Evolutionary conservation across 225 moss, liverwort and hornwort genomes (phyloP), one percentile per base, ranked within the genome.

Genomic region (Thuidium tamariscinum): DNA sequence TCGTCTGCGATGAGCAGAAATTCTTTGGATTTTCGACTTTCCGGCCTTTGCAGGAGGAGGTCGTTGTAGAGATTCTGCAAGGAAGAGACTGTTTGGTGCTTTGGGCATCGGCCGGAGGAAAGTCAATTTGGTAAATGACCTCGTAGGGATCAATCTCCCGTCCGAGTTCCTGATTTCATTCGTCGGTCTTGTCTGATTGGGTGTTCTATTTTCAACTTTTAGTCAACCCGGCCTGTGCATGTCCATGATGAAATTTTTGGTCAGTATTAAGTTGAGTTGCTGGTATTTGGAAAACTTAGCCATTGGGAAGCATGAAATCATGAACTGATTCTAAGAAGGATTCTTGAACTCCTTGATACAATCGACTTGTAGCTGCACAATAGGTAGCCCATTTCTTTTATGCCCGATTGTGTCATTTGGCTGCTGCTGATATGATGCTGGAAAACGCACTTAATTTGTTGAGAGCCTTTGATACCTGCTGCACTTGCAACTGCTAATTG

Each of bases 21-120:
- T 93, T 94, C 83, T 95, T 96, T 69, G 95, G 95, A 37, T 91
- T 91, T 87, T 83, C 82, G 51, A 66, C 85, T 65, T 96, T 96
- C 83, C 94, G 92, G 36, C 93, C 93, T 3, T 88, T 90, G 69
- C 94, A 96, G 61, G 87, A 94, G 93, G 61, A 96, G 16, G 87
- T 96, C 79, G 57, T 95, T 36, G 81, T 75, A 14, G 83, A 92
- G 66, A 90, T 95, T 80, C 56, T 95, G 83, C 85, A 80, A 83
- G 95, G 93, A 54, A 86, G 79, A 27, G 96, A 96, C 74, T 96
- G 96, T 82, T 86, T 96, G 86, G 95, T 94, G 23, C 89, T 96
- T 20, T 92, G 95, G 96, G 93, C 93, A 14, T 95, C 96, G 27
- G 91, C 89, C 13, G 94, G 95, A 69, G 94, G 95, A 70, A 96